Percentiles rank a stretch among this genome's conserved stretches.
phyloP scores from a whole-genome alignment of 441 rosid species.

The Hypseocharis bilobata region DNA sequence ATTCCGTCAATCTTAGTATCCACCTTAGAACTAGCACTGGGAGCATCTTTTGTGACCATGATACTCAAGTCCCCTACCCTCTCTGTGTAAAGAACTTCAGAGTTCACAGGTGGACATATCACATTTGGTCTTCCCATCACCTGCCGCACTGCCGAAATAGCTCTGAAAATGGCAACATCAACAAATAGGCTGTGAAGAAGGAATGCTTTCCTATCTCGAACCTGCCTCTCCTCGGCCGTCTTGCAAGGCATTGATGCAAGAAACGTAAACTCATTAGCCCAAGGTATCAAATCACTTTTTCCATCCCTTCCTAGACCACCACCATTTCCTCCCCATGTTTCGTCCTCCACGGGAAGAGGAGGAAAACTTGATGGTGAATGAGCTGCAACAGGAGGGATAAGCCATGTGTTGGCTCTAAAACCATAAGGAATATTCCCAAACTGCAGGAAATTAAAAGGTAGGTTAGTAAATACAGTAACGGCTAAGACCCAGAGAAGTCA shows the following conservation, averaged over 20 bases:
- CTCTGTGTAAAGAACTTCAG: conserved; percentile 36
- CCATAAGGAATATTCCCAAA: conserved; percentile 80
- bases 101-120: conserved; percentile 29
- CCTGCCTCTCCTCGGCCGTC: conserved; percentile 72
- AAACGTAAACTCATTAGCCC: conserved; percentile 63
- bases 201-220: conserved; percentile 66
- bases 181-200: conserved; percentile 66
- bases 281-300: conserved; percentile 47
- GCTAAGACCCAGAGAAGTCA: no score
- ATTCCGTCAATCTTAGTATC: conserved; percentile 61
- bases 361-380: conserved; percentile 55
- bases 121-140: conserved; percentile 39
- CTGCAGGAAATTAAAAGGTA: conserved; percentile 32
- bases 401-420: conserved; percentile 72
- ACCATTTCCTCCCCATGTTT: conserved; percentile 66
- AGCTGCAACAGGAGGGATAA: conserved; percentile 59
- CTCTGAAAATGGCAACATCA: conserved; percentile 57
- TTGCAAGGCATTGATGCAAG: conserved; percentile 76
- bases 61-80: conserved; percentile 49
- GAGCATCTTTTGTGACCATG: conserved; percentile 48
- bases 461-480: no score
- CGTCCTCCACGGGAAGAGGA: conserved; percentile 62
- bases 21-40: conserved; percentile 54
- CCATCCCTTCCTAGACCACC: conserved; percentile 58
- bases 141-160: conserved; percentile 41